Evolutionary conservation across 139 green algal species (phyloP).

Genomic region (Picochlorum sp.): DNA sequence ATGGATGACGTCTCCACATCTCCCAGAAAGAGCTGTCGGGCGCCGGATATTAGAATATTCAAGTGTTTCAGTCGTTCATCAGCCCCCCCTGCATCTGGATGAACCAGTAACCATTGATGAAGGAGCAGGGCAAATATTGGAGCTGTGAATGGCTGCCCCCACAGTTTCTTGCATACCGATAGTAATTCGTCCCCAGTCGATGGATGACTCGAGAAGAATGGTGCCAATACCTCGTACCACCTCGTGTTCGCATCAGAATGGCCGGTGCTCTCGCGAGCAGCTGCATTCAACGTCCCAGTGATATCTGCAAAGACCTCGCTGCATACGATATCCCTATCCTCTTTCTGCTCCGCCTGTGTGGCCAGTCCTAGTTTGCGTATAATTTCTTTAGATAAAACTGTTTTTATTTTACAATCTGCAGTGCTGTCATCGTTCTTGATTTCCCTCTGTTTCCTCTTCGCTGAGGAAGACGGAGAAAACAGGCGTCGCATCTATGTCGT

Average conservation of each 20-base stretch:
- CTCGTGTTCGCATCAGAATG: constrained; percentile 11
- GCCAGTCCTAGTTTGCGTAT: constrained; percentile 55
- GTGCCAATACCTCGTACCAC: constrained; percentile 60
- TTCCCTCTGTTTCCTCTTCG: too few species aligned
- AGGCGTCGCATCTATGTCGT: too few species aligned
- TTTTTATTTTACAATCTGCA: constrained; percentile 19
- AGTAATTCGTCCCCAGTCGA: constrained; percentile 49
- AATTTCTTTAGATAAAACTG: constrained; percentile 44
- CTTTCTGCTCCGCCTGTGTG: constrained; percentile 52
- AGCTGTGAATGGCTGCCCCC: constrained; percentile 59
- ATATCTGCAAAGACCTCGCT: constrained; percentile 74
- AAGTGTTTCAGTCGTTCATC: constrained; percentile 66
- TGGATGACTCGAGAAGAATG: constrained; percentile 39
- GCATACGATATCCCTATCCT: constrained; percentile 71
- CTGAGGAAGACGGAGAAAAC: too few species aligned
- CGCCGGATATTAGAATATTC: constrained; percentile 62
- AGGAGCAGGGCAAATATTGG: constrained; percentile 68
- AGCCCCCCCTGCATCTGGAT: constrained; percentile 35
- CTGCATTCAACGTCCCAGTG: constrained; percentile 52
- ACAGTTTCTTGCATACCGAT: constrained; percentile 57
- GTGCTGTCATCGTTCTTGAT: neutral
- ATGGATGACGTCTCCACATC: constrained; percentile 51
- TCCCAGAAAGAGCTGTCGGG: constrained; percentile 65
- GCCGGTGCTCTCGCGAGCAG: constrained; percentile 30
- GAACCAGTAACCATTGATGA: constrained; percentile 63